Percentiles rank a stretch among this genome's conserved stretches.
phyloP scores from a whole-genome alignment of 2,329 filamentous ascomycete genomes.

The Trichocomaceae sp. region DNA sequence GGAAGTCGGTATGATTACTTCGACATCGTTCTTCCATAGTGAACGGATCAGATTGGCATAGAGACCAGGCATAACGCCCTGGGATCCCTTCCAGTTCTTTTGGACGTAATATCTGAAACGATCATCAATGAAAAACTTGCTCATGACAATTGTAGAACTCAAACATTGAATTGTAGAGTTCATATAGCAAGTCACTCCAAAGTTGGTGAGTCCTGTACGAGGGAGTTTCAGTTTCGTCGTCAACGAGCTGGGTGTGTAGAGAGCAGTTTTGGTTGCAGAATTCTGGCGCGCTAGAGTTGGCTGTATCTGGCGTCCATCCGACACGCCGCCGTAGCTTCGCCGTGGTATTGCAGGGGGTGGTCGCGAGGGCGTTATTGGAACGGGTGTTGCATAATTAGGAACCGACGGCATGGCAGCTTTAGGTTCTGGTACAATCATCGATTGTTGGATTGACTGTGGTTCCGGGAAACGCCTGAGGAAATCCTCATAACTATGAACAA shows the following conservation, averaged over 20 bases:
- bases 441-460: slow-evolving; percentile 53
- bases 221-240: slow-evolving; percentile 47
- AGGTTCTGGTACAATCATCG: slow-evolving; percentile 45
- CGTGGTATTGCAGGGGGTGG: slow-evolving; percentile 62
- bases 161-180: slow-evolving; percentile 84
- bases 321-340: slow-evolving; percentile 74
- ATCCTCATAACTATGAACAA: slow-evolving; percentile 69
- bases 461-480: slow-evolving; percentile 78
- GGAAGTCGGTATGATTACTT: slow-evolving; percentile 53
- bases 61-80: slow-evolving; percentile 56
- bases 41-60: slow-evolving; percentile 57
- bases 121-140: slow-evolving; percentile 58
- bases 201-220: slow-evolving; percentile 72
- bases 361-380: slow-evolving; percentile 56
- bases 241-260: slow-evolving; percentile 37
- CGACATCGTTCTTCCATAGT: slow-evolving; percentile 55
- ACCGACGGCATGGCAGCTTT: slow-evolving; percentile 25
- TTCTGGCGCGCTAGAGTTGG: slow-evolving; percentile 39
- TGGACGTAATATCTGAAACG: slow-evolving; percentile 56
- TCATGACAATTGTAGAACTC: slow-evolving; percentile 60
- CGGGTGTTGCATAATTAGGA: slow-evolving; percentile 32
- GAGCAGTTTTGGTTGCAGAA: slow-evolving; percentile 38
- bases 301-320: slow-evolving; percentile 50
- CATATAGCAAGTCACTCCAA: slow-evolving; percentile 81
- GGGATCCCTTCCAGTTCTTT: slow-evolving; percentile 59